phyloP scores from a whole-genome alignment of 345 rosid species.

The Erysimum cheiranthoides region DNA sequence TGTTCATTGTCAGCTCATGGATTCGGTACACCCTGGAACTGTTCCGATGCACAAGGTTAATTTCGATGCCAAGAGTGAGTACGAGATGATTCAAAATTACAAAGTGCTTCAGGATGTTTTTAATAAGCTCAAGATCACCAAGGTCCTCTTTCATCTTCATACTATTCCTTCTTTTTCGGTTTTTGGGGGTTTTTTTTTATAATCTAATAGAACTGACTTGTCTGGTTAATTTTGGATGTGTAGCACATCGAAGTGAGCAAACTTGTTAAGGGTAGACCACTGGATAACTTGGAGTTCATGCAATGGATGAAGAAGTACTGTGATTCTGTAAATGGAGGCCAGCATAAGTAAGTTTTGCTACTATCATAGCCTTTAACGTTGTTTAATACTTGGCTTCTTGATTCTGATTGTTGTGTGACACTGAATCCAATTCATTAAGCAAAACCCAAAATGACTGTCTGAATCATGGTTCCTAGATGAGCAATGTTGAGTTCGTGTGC shows the following conservation, averaged over 20 bases:
- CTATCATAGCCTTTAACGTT: background rate
- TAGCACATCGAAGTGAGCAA: slow-evolving; percentile 94
- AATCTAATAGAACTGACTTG: slow-evolving; percentile 4
- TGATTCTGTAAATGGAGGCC: slow-evolving; percentile 80
- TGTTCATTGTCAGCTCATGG: slow-evolving; percentile 95
- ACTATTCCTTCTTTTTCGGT: background rate
- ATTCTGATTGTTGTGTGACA: background rate
- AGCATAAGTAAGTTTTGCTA: slow-evolving; percentile 50
- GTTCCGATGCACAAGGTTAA: slow-evolving; percentile 99
- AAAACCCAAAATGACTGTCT: background rate
- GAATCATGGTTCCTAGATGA: background rate
- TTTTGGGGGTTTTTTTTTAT: background rate
- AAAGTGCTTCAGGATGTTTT: slow-evolving; percentile 97
- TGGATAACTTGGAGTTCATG: slow-evolving; percentile 97
- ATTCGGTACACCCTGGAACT: slow-evolving; percentile 80
- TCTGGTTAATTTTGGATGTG: slow-evolving; percentile 29
- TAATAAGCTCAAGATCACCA: slow-evolving; percentile 92
- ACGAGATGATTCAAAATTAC: slow-evolving; percentile 97
- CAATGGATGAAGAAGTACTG: slow-evolving; percentile 98
- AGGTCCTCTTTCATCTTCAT: slow-evolving; percentile 52
- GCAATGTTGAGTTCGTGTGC: background rate
- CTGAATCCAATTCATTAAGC: background rate
- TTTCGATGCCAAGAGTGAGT: slow-evolving; percentile 92
- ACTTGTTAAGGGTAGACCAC: slow-evolving; percentile 92
- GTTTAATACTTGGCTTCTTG: background rate